phyloP scores from a whole-genome alignment of 805 yeast genomes.

The Candida glaebosa region DNA sequence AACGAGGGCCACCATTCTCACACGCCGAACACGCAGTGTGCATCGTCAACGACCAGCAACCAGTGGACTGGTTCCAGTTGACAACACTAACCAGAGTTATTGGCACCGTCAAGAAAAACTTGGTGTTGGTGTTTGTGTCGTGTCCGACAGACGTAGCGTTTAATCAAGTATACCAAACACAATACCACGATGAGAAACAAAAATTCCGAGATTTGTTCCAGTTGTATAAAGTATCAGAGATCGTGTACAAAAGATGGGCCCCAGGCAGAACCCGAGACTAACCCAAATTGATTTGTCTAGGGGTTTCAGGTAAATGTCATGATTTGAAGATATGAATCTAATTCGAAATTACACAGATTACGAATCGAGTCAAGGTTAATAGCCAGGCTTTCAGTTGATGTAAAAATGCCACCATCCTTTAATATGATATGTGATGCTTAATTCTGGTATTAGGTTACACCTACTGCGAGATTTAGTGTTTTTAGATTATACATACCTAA shows the following conservation, averaged over 20 bases:
- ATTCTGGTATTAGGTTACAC: too few relatives aligned
- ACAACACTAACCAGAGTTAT: constrained; percentile 75
- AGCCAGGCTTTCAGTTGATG: too few relatives aligned
- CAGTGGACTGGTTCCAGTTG: constrained; percentile 53
- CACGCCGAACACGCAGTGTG: constrained; percentile 85
- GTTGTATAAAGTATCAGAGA: constrained; percentile 56
- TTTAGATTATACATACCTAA: too few relatives aligned
- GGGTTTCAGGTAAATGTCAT: too few relatives aligned
- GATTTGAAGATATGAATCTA: neutral
- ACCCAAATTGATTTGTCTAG: constrained; percentile 4
- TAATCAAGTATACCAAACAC: constrained; percentile 16
- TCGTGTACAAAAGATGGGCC: constrained; percentile 77
- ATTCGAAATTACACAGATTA: too few relatives aligned
- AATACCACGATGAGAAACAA: constrained; percentile 13
- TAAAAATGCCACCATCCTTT: too few relatives aligned
- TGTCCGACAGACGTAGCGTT: constrained; percentile 40
- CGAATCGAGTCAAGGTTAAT: too few relatives aligned
- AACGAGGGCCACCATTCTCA: constrained; percentile 90
- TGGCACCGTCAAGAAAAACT: constrained; percentile 79
- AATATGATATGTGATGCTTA: too few relatives aligned
- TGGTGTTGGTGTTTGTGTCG: constrained; percentile 67
- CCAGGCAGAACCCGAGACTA: constrained; percentile 81
- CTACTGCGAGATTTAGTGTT: too few relatives aligned
- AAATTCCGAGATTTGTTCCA: constrained; percentile 30
- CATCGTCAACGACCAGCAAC: constrained; percentile 31